Evolutionary conservation across 352 stramenopile species (phyloP).

Genomic region (Sclerospora graminicola): DNA sequence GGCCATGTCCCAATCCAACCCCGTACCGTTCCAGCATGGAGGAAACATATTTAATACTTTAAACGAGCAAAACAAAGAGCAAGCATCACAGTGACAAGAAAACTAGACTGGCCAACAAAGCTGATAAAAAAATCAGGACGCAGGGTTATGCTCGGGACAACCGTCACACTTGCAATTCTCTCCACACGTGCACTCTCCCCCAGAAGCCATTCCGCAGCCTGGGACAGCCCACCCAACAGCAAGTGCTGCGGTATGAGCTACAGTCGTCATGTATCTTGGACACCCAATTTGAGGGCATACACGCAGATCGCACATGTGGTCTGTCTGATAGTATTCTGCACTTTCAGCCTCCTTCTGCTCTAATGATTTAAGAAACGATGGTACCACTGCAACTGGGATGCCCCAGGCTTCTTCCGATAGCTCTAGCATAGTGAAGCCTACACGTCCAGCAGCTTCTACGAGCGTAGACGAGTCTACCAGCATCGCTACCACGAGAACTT

Average conservation of each 20-base stretch:
- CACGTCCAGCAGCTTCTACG: constrained; percentile 23
- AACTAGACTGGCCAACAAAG: neutral
- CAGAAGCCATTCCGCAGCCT: constrained; percentile 68
- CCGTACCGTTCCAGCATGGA: constrained; percentile 44
- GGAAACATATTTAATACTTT: constrained; percentile 27
- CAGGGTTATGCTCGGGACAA: constrained; percentile 69
- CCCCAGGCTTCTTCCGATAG: constrained; percentile 35
- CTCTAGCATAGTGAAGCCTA: constrained; percentile 46
- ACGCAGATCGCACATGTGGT: constrained; percentile 54
- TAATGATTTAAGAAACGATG: constrained; percentile 9
- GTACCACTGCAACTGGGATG: constrained; percentile 21
- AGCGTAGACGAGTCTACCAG: constrained; percentile 27
- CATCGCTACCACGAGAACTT: constrained; percentile 52
- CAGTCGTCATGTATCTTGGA: constrained; percentile 60
- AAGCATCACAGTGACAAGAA: constrained; percentile 3
- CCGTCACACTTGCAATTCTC: constrained; percentile 68
- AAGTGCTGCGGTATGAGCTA: constrained; percentile 68
- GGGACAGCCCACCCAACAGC: constrained; percentile 70
- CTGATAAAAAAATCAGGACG: no score
- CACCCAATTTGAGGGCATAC: constrained; percentile 59
- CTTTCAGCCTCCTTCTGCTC: neutral
- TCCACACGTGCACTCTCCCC: constrained; percentile 69
- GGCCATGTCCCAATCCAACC: constrained; percentile 56
- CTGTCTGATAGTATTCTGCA: constrained; percentile 8
- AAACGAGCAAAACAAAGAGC: no score